Percentiles rank a stretch among this genome's conserved stretches.
These are phyloP conservation scores for Spizellomyces sp. DNA, from an alignment of 192 early-diverging fungal species.

Conservation along the genomic window DNA sequence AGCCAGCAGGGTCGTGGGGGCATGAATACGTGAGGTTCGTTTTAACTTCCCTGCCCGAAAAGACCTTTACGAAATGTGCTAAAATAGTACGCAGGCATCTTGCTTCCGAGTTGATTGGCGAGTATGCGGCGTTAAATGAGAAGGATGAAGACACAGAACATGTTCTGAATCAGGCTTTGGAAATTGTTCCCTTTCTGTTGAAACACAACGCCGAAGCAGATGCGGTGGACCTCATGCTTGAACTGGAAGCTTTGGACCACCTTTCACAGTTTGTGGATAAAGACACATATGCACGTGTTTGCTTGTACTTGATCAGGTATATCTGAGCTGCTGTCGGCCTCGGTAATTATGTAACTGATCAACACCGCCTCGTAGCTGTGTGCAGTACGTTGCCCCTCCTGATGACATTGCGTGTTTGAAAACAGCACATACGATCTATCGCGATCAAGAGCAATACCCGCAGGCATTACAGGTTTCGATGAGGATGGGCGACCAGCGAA, in stretches of 20 bases:
- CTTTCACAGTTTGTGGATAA: conserved; percentile 86
- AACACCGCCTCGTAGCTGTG: conserved; percentile 64
- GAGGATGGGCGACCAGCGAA: conserved; percentile 74
- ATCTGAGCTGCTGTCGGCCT: conserved; percentile 87
- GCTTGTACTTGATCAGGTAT: conserved; percentile 89
- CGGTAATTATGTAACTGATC: conserved; percentile 48
- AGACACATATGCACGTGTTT: conserved; percentile 91
- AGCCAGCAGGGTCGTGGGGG: conserved; percentile 89
- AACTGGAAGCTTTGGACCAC: conserved; percentile 82
- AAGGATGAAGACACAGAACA: conserved; percentile 66
- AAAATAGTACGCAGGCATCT: conserved; percentile 65
- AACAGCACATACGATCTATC: conserved; percentile 90
- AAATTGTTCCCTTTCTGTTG: conserved; percentile 93
- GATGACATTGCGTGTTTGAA: conserved; percentile 82
- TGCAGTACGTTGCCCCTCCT: conserved; percentile 87
- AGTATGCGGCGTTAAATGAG: conserved; percentile 72
- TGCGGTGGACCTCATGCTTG: conserved; percentile 93
- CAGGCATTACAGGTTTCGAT: conserved; percentile 88
- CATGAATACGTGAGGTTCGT: conserved; percentile 92
- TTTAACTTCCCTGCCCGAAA: conserved; percentile 24
- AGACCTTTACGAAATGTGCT: background rate
- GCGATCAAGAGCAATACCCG: conserved; percentile 75
- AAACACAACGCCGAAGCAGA: conserved; percentile 98
- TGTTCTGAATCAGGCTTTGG: conserved; percentile 72
- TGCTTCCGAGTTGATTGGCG: conserved; percentile 85